These are phyloP conservation scores for Mesotaenium endlicherianum DNA, from an alignment of 139 green algal species.

Conservation along the genomic window DNA sequence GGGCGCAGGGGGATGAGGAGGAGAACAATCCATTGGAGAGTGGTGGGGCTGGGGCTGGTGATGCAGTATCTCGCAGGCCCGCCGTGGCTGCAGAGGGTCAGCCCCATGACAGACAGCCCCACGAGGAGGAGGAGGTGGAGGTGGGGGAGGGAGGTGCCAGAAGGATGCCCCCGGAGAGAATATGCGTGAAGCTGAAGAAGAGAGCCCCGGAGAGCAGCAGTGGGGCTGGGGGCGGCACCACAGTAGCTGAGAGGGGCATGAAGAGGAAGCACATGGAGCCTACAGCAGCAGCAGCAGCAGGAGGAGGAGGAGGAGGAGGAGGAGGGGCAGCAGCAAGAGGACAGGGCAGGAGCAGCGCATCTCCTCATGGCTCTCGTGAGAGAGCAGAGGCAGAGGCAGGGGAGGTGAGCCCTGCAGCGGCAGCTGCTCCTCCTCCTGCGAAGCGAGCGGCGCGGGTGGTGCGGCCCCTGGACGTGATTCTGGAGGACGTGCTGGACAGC, in stretches of 20 bases:
- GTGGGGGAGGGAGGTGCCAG: background rate
- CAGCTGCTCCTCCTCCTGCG: background rate
- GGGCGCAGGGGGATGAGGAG: background rate
- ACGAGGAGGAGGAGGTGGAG: background rate
- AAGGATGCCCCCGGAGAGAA: background rate
- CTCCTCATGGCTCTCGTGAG: background rate
- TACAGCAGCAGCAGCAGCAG: slow-evolving; percentile 11
- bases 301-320: slow-evolving; percentile 7
- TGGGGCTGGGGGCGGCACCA: background rate
- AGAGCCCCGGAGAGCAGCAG: background rate
- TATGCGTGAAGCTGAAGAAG: slow-evolving; percentile 6
- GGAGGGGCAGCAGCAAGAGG: slow-evolving; percentile 29
- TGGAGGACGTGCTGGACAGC: slow-evolving; percentile 6
- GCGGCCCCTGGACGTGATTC: too few relatives aligned
- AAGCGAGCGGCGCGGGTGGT: too few relatives aligned
- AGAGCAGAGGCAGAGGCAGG: background rate
- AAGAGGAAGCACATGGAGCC: slow-evolving; percentile 4
- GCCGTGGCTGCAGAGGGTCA: background rate
- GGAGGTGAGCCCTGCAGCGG: background rate
- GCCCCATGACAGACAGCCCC: background rate
- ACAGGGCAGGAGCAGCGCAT: slow-evolving; percentile 14
- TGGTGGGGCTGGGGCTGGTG: background rate
- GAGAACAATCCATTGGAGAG: background rate
- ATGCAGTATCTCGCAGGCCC: background rate
- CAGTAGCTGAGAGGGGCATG: background rate